These are phyloP conservation scores for Xylariales sp. DNA, from an alignment of 2,329 filamentous ascomycete species.

Conservation along the genomic window DNA sequence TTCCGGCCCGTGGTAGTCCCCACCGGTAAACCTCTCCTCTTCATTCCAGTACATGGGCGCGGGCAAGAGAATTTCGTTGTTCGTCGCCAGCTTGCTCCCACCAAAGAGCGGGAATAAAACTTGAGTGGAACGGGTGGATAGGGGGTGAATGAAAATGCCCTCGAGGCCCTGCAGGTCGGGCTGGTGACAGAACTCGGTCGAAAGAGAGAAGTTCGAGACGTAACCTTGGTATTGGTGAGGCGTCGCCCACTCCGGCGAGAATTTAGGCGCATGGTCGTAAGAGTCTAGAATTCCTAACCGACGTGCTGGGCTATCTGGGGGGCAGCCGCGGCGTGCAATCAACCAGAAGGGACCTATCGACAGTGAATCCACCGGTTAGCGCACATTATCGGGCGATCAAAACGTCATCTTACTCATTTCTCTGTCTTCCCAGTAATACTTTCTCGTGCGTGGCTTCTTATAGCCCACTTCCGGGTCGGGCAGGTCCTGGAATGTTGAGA, in stretches of 20 bases:
- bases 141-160: constrained; percentile 72
- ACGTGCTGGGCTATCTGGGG: constrained; percentile 71
- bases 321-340: constrained; percentile 69
- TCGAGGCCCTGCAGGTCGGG: constrained; percentile 72
- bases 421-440: constrained; percentile 64
- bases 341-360: constrained; percentile 65
- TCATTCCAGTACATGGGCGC: constrained; percentile 76
- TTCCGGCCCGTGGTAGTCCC: constrained; percentile 61
- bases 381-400: background rate
- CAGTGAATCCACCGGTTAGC: constrained; percentile 13
- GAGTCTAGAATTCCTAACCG: constrained; percentile 56
- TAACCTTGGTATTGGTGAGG: constrained; percentile 67
- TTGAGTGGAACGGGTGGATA: constrained; percentile 67
- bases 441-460: constrained; percentile 50
- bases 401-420: constrained; percentile 56
- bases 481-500: constrained; percentile 58
- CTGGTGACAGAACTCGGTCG: constrained; percentile 73
- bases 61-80: constrained; percentile 77
- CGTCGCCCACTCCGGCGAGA: constrained; percentile 59
- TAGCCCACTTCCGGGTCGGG: constrained; percentile 54
- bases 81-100: constrained; percentile 74
- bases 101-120: constrained; percentile 74
- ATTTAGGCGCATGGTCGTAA: constrained; percentile 58
- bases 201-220: constrained; percentile 70
- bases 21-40: constrained; percentile 71